phyloP scores from a whole-genome alignment of 2,329 filamentous ascomycete species.

The Aspergillus awamori region DNA sequence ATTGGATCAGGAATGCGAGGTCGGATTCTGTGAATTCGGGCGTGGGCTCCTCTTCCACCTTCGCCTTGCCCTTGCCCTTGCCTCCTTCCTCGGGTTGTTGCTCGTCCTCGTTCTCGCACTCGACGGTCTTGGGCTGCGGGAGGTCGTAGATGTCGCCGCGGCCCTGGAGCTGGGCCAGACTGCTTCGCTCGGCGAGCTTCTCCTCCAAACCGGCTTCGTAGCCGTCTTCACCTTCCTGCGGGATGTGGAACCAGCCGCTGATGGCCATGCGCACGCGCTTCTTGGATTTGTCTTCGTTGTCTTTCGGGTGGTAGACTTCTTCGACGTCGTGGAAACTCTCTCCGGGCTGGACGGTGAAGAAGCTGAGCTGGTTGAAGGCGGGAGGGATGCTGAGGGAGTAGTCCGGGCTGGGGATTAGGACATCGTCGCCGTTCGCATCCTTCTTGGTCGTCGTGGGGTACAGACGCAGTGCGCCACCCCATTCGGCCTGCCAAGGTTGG shows the following conservation, averaged over 20 bases:
- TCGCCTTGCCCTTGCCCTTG: conserved; percentile 42
- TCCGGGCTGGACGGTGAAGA: conserved; percentile 98
- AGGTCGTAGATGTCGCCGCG: conserved; percentile 87
- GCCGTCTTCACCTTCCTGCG: conserved; percentile 89
- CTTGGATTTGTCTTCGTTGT: conserved; percentile 62
- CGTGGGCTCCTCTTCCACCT: conserved; percentile 54
- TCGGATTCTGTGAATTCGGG: conserved; percentile 72
- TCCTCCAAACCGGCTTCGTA: conserved; percentile 87
- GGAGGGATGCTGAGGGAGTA: conserved; percentile 83
- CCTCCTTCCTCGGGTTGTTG: conserved; percentile 32
- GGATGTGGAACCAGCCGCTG: conserved; percentile 98
- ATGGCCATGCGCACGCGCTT: conserved; percentile 86
- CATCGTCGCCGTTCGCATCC: conserved; percentile 70
- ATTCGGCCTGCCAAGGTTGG: conserved; percentile 82
- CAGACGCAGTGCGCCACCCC: conserved; percentile 88
- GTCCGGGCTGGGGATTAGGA: conserved; percentile 79
- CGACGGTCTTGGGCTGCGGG: conserved; percentile 65
- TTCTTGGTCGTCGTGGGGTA: conserved; percentile 72
- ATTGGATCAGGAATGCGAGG: conserved; percentile 86
- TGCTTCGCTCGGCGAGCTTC: conserved; percentile 84
- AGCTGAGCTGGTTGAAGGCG: conserved; percentile 95
- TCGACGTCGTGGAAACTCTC: conserved; percentile 99
- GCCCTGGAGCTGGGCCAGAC: conserved; percentile 87
- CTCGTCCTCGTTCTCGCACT: conserved; percentile 45
- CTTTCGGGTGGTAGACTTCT: conserved; percentile 81